phyloP scores from a whole-genome alignment of 345 rosid species.

The Eucalyptus lansdowneana region DNA sequence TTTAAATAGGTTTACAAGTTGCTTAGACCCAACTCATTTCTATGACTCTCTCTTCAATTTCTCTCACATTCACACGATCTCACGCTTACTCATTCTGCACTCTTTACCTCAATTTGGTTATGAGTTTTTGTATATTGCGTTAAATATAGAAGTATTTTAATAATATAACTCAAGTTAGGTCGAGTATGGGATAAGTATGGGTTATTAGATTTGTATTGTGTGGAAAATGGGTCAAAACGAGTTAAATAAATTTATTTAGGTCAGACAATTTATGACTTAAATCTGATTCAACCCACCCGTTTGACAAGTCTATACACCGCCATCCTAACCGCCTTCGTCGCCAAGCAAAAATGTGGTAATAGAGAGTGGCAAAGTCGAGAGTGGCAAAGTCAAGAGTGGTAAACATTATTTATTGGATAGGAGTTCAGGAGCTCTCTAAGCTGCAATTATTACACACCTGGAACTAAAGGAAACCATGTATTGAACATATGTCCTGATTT shows the following conservation, averaged over 20 bases:
- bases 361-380: not conserved
- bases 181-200: accelerated
- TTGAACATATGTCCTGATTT: not conserved
- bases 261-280: accelerated
- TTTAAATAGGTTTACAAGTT: too few relatives aligned
- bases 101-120: too few relatives aligned
- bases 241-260: too few relatives aligned
- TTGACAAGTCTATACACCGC: accelerated
- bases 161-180: too few relatives aligned
- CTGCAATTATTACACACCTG: not conserved
- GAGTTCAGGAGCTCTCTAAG: not conserved
- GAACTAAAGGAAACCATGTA: not conserved
- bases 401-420: not conserved
- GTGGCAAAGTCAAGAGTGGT: not conserved
- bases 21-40: accelerated
- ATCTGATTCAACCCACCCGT: accelerated
- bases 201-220: accelerated
- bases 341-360: not conserved
- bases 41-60: too few relatives aligned
- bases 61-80: accelerated
- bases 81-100: accelerated
- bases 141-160: too few relatives aligned
- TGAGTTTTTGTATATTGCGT: accelerated
- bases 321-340: not conserved
- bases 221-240: accelerated